phyloP scores from a whole-genome alignment of 345 rosid species.

The Balakata baccata region DNA sequence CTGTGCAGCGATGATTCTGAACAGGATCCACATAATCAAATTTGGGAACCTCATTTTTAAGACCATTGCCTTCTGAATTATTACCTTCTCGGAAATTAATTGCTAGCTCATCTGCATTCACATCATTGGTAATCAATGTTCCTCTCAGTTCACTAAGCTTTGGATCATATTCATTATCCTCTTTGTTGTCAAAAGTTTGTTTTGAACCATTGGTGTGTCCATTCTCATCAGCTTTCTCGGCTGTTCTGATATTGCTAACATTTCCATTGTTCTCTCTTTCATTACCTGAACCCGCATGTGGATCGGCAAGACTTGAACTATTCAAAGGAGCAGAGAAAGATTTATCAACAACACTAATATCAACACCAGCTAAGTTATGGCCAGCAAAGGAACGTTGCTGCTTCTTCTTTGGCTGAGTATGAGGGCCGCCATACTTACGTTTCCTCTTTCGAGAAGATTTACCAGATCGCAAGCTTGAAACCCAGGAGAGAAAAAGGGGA shows the following conservation, averaged over 20 bases:
- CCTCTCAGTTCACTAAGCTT: constrained; percentile 81
- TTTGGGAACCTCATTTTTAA: constrained; percentile 47
- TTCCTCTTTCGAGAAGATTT: constrained; percentile 80
- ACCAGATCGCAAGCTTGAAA: constrained; percentile 63
- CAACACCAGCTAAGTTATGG: constrained; percentile 30
- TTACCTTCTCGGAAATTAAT: constrained; percentile 46
- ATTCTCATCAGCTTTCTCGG: constrained; percentile 43
- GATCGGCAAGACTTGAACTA: constrained; percentile 34
- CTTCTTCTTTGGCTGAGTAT: constrained; percentile 69
- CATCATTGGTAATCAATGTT: constrained; percentile 41
- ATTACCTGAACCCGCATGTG: constrained; percentile 31
- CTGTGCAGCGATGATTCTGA: constrained; percentile 55
- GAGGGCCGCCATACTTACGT: constrained; percentile 59
- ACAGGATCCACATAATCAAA: constrained; percentile 43
- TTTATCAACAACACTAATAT: constrained; percentile 35
- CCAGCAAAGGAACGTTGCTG: constrained; percentile 41
- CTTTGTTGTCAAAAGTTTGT: constrained; percentile 31
- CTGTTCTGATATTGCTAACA: constrained; percentile 25
- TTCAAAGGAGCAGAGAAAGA: constrained; percentile 38
- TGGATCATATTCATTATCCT: constrained; percentile 75
- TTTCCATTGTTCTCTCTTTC: constrained; percentile 36
- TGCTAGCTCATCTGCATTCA: constrained; percentile 39
- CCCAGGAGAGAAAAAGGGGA: constrained; percentile 9
- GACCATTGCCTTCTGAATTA: constrained; percentile 42
- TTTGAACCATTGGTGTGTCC: constrained; percentile 39